Evolutionary conservation across 2,329 filamentous ascomycete species (phyloP).

Genomic region (Ambrosiella cleistominuta): DNA sequence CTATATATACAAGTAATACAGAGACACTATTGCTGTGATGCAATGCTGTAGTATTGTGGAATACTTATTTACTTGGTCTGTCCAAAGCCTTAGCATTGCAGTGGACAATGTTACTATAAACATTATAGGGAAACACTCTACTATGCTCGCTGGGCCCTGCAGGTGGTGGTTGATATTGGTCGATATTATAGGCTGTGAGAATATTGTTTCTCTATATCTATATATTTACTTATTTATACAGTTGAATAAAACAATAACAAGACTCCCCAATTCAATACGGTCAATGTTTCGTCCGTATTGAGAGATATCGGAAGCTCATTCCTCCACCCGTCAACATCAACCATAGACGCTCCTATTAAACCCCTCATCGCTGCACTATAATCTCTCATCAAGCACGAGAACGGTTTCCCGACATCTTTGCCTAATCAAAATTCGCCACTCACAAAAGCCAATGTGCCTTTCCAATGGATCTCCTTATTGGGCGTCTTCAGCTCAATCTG

Average conservation of each 20-base stretch:
- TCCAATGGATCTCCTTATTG: not conserved
- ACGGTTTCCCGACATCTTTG: not conserved
- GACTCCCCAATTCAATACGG: too few species aligned
- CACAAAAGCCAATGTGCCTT: not conserved
- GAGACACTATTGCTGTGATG: not conserved
- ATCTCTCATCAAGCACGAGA: not conserved
- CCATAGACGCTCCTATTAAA: not conserved
- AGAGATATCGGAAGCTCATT: not conserved
- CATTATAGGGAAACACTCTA: not conserved
- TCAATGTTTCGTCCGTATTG: too few species aligned
- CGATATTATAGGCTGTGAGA: not conserved
- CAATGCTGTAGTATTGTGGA: not conserved
- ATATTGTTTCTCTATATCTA: not conserved
- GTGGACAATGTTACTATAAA: not conserved
- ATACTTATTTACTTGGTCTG: not conserved
- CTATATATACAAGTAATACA: not conserved
- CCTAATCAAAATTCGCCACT: not conserved
- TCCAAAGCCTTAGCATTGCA: not conserved
- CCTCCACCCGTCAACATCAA: not conserved
- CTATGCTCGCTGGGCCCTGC: not conserved
- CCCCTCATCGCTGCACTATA: not conserved
- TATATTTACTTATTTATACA: too few species aligned
- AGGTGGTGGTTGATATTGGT: not conserved
- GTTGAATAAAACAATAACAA: too few species aligned
- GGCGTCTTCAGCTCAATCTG: not conserved